Conservation (phyloP, 352 stramenopile species). For the Blastocystis sp. region DNA sequence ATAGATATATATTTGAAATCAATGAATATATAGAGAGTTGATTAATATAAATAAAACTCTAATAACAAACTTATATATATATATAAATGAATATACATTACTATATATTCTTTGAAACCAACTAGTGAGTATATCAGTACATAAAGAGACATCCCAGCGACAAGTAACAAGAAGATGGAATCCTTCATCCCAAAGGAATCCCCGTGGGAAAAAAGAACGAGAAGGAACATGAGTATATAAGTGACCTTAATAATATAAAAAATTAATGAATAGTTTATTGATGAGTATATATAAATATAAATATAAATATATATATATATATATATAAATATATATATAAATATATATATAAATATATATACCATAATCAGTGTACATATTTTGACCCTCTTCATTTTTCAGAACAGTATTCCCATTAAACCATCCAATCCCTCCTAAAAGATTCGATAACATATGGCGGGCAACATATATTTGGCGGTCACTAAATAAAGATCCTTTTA, state of each 20-base stretch:
- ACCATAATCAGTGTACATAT: not conserved
- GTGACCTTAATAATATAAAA: not conserved
- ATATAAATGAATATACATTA: conserved; percentile 41
- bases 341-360: conserved; percentile 1
- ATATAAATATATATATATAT: not conserved
- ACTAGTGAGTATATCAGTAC: conserved; percentile 57
- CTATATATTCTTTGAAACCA: conserved; percentile 61
- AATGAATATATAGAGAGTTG: too few relatives aligned
- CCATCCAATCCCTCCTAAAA: conserved; percentile 64
- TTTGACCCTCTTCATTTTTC: not conserved
- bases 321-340: conserved; percentile 25
- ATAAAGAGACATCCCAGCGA: conserved; percentile 54
- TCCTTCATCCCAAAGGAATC: conserved; percentile 77
- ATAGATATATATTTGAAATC: too few relatives aligned
- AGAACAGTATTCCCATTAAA: conserved; percentile 56
- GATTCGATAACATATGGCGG: conserved; percentile 61
- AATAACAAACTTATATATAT: too few relatives aligned
- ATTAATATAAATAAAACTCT: too few relatives aligned
- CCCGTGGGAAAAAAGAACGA: conserved; percentile 70
- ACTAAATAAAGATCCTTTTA: too few relatives aligned
- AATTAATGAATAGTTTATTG: conserved; percentile 5
- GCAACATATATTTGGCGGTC: conserved; percentile 58
- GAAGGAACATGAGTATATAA: conserved; percentile 69
- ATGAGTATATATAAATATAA: not conserved
- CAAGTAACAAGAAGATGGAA: conserved; percentile 68